Evolutionary conservation across 768 basidiomycete genomes (phyloP), one percentile per base, ranked within the genome.

Genomic region (Amanita muscaria): DNA sequence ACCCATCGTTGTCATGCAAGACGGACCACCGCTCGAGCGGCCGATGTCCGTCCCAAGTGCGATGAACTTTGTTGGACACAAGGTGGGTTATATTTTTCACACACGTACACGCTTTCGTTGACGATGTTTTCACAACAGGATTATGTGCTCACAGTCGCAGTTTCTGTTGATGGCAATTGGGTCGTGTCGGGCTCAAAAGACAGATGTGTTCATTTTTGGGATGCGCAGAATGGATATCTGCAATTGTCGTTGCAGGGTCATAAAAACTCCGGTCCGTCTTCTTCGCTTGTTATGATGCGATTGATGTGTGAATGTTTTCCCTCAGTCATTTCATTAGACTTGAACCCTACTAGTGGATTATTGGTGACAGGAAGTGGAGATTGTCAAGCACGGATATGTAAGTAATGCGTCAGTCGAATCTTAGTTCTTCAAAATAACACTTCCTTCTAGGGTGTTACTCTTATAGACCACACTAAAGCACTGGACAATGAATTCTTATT

Each of bases 101-200:
- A 29, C 27, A 75, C 75, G 59, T 79, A 21, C 15, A 30, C 41
- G 40, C 25, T 19, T 32, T 31, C 35, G 32, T 41, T 30, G 18
- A 19, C 24, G 7, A 31, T 40, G 40, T 23, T 25, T 40, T 41
- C 25, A 19, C 9, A 19, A 25, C 19, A 64, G 61, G 60, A 63
- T 44, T 64, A 61, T 32, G 59, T 60, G 12, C 51, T 60, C 3
- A 61, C 58, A 2, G 57, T 61, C 0, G 56, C 44, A 16, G 82
- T 88, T 39, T 87, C 85, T 33, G 80, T 84, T 49, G 89, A 92
- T 59, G 86, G 86, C 3, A 78, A 85, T 53, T 70, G 88, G 85
- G 81, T 92, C 51, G 89, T 91, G 15, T 89, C 86, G 9, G 90
- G 91, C 10, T 71, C 69, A 6, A 92, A 92, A 64, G 91, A 94